Base-by-base conservation (phyloP, 352 stramenopile genomes). In the Aphanomyces euteiches region DNA sequence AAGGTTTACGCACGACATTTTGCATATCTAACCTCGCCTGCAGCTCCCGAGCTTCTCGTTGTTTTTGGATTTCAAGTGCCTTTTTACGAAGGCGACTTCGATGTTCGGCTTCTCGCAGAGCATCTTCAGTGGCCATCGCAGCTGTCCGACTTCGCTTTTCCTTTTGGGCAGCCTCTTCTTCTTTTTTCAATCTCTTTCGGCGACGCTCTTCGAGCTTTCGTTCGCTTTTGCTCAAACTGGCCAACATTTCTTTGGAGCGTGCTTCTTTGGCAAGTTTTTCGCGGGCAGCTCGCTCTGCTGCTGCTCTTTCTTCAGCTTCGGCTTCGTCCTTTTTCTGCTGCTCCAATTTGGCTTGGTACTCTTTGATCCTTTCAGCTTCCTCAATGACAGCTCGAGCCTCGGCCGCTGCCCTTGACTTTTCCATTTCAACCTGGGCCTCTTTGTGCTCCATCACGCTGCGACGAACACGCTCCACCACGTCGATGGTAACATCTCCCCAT, bases 141-240 rank as follows among this genome's bases (percentile, higher is more conserved):
- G 85, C 85, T 36, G 85, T 93, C 39, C 85, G 84, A 28, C 82
- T 80, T 2, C 85, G 82, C 73, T 92, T 93, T 61, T 93, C 84
- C 6, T 80, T 86, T 13, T 78, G 77, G 0, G 81, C 85, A n/a
- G 90, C 81, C 69, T 93, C 85, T 72, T 93, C 84, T 73, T 93
- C 87, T 2, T 84, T 82, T 6, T 84, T 76, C 8, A 73, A 75
- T 19, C 83, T 83, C 66, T 93, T 95, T 36, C 85, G 85, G 7
- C 82, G 78, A 69, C 92, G 91, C 68, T 95, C 86, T 76, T 95
- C 87, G 3, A 86, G 83, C 56, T 95, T 95, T 21, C 87, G 87
- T 73, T 93, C 85, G 50, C 82, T 85, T 40, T 95, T 95, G 72
- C 86, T 93, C 82, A 90, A 90, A 7, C 82, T 80, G 36, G 90